Base-by-base conservation (phyloP, 257 asterid species). In the Nicotiana obtusifolia region DNA sequence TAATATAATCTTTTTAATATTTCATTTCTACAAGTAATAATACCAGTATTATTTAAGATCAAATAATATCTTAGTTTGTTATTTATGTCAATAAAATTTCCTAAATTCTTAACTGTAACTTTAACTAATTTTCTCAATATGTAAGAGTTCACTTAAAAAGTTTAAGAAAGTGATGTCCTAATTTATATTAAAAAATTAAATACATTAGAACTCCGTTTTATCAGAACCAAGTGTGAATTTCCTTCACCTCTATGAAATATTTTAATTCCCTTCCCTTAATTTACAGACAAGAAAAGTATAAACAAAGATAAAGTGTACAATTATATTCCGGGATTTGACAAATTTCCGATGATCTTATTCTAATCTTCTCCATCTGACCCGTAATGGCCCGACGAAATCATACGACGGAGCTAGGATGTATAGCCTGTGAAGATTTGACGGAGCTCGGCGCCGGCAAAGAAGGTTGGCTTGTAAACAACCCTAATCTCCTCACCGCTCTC, bases 361-460 rank as follows among this genome's bases (percentile, higher is more conserved):
- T 30, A 64, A 71, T 44, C 35, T 41, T 37, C 26, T 14, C 60
- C 20, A 13, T 44, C 15, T 65, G 26, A 69, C 60, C 30, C 76
- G 66, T 83, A 31, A 94, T 95, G 99, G 84, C 93, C 78, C 93
- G 98, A 68, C 92, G 97, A 81, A 62, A 80, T 33, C 97, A 92
- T 86, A 88, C 95, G 87, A 84, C 94, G 85, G 97, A 91, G 88
- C 91, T 92, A 4, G 97, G 95, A 52, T 85, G 91, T 85, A 88
- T 95, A 60, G 96, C 97, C 85, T 91, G 94, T 86, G 90, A 86
- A 22, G 96, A 94, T 84, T 82, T 94, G 28, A 81, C 96, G 22
- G 93, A 89, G 53, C 66, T 95, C 67, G 97, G 98, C 64, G 95
- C 97, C 78, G 98, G 97, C 4, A 92, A 87, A 88, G 97, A 95